phyloP scores from a whole-genome alignment of 805 yeast genomes.

The Cyberlindnera maritima region DNA sequence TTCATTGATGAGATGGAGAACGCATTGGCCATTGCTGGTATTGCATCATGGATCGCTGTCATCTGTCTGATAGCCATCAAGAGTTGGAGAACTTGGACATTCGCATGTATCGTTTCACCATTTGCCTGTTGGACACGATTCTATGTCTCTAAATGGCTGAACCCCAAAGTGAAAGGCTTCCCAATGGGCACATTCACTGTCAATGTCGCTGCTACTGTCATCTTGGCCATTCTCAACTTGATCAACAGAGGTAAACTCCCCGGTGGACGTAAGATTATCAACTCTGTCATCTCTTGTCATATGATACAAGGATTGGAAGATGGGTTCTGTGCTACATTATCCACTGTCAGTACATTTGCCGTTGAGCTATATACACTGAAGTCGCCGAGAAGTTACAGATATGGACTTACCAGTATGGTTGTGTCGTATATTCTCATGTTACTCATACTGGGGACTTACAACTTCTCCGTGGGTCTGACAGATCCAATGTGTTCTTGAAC shows the following conservation, averaged over 20 bases:
- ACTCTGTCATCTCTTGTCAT: conserved; percentile 41
- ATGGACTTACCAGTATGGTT: conserved; percentile 47
- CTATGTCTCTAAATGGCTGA: conserved; percentile 48
- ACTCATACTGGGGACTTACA: conserved; percentile 66
- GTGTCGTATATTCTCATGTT: conserved; percentile 48
- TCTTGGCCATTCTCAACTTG: conserved; percentile 44
- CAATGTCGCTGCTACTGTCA: conserved; percentile 45
- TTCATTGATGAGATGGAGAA: conserved; percentile 32
- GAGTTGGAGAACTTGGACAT: conserved; percentile 68
- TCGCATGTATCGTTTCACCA: conserved; percentile 66
- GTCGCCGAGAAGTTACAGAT: conserved; percentile 41
- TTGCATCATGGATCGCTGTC: conserved; percentile 25
- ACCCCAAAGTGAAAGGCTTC: conserved; percentile 41
- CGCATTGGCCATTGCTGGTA: conserved; percentile 14
- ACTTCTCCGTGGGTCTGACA: conserved; percentile 58
- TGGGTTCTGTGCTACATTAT: conserved; percentile 70
- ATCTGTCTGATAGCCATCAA: conserved; percentile 21
- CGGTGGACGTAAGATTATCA: conserved; percentile 28
- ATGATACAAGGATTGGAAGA: conserved; percentile 52
- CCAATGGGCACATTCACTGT: conserved; percentile 54
- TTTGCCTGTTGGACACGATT: conserved; percentile 63
- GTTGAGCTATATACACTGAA: conserved; percentile 53
- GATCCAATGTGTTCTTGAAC: conserved; percentile 20
- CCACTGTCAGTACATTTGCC: conserved; percentile 77
- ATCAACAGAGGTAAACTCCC: conserved; percentile 41